A percentile compares a stretch with the other conserved stretches of the same genome.
These are phyloP conservation scores for Colletotrichum scovillei DNA, from an alignment of 2,329 filamentous ascomycete genomes.

Conservation along the genomic window DNA sequence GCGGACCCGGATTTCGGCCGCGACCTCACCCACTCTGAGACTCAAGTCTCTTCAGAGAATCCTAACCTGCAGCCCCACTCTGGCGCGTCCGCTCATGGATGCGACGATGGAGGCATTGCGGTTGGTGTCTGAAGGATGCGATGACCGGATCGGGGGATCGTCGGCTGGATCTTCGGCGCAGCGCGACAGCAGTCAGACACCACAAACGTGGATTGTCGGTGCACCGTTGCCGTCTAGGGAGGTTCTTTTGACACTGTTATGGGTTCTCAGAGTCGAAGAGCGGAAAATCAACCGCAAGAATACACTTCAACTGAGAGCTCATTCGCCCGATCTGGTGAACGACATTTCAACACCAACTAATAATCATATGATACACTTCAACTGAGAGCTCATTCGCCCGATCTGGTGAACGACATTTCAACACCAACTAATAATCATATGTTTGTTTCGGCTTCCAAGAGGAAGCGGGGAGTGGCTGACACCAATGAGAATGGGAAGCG, in stretches of 20 bases:
- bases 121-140: constrained; percentile 72
- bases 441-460: constrained; percentile 24
- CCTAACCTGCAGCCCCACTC: constrained; percentile 78
- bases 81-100: constrained; percentile 80
- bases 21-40: constrained; percentile 68
- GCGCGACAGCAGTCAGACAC: constrained; percentile 50
- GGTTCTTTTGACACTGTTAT: constrained; percentile 59
- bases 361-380: not conserved
- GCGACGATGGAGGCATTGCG: constrained; percentile 80
- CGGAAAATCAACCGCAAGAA: constrained; percentile 43
- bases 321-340: not conserved
- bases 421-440: constrained; percentile 11
- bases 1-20: constrained; percentile 63
- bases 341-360: constrained; percentile 14
- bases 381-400: not conserved
- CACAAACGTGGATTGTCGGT: constrained; percentile 50
- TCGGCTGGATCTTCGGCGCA: constrained; percentile 46
- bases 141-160: constrained; percentile 56
- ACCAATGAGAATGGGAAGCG: constrained; percentile 20
- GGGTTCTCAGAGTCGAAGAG: constrained; percentile 57
- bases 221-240: constrained; percentile 58
- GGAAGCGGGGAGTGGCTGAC: constrained; percentile 22
- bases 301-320: not conserved
- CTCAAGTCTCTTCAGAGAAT: constrained; percentile 72
- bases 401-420: constrained; percentile 2